A percentile compares a stretch with the other conserved stretches of the same genome.
Conservation (phyloP, 2,329 filamentous ascomycete genomes). For the Colletotrichum abscissum region DNA sequence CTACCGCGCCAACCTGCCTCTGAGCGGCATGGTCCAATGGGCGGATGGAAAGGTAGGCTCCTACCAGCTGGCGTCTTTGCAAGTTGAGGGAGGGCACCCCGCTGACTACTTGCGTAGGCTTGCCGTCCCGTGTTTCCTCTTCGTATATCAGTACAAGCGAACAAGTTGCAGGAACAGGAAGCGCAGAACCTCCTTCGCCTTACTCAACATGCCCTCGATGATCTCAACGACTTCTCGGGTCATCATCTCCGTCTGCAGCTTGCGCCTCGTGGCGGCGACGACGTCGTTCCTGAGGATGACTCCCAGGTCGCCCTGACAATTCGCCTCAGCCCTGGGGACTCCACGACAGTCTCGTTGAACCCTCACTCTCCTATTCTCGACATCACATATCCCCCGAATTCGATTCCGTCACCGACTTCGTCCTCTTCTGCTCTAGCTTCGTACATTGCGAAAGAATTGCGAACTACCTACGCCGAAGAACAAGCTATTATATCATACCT, state of each 20-base stretch:
- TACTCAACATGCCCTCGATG: conserved; percentile 89
- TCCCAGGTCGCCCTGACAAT: conserved; percentile 74
- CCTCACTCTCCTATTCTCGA: conserved; percentile 78
- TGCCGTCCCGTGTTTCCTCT: conserved; percentile 91
- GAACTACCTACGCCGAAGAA: conserved; percentile 86
- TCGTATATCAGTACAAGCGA: conserved; percentile 80
- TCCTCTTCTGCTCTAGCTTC: conserved; percentile 79
- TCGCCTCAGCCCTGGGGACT: conserved; percentile 73
- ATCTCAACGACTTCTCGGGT: conserved; percentile 85
- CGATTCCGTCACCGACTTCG: conserved; percentile 73
- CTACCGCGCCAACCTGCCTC: conserved; percentile 84
- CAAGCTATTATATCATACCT: conserved; percentile 85
- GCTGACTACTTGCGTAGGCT: conserved; percentile 62
- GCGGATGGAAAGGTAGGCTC: conserved; percentile 82
- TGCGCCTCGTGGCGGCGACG: conserved; percentile 50
- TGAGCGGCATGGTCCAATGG: conserved; percentile 91
- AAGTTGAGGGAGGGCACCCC: background rate
- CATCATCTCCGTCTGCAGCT: conserved; percentile 83
- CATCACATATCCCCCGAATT: conserved; percentile 79
- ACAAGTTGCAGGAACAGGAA: conserved; percentile 73
- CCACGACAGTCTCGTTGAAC: conserved; percentile 72
- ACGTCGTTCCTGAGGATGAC: conserved; percentile 51
- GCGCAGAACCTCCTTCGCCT: conserved; percentile 78
- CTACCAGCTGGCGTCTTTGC: conserved; percentile 38
- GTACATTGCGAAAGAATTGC: conserved; percentile 82